Base-by-base conservation (phyloP, 805 yeast species). In the Yamadazyma endophytica region DNA sequence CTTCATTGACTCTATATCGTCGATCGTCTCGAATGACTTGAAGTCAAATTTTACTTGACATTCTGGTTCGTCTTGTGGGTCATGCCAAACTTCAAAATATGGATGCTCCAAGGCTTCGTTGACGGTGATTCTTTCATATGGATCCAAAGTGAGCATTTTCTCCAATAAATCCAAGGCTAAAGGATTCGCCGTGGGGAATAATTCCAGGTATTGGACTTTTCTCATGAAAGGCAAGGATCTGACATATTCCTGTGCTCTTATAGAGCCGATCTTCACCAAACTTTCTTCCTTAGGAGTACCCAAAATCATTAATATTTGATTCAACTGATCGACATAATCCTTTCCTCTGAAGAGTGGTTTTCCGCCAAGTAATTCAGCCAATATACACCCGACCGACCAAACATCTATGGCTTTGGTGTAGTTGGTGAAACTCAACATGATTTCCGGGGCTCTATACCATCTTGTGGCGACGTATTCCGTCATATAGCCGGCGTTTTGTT, bases 381-480 rank as follows among this genome's bases (percentile, higher is more conserved):
- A 64, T 36, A 92, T 89, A 62, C 98, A 92, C 3, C 98, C 98
- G 13, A 92, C 95, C 0, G 97, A 87, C 98, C 98, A 92, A 35
- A 92, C 74, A 57, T 92, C 98, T 37, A 92, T 90, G 15, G 98
- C 96, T 61, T 87, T 89, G 5, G 97, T 85, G 58, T 90, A 90
- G 37, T 89, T 86, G 56, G 92, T 95, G 64, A 85, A 87, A 42
- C 94, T 82, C 33, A 92, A 69, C 88, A 92, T 90, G 58, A 92
- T 88, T 53, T 92, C 98, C 0, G 98, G 98, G 3, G 98, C 98
- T 45, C 98, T 70, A 59, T 92, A 92, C 98, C 98, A 92, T 55
- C 98, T 73, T 1, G 98, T 92, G 19, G 98, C 97, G 17, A 92
- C 98, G 54, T 92, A 92, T 57, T 90, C 97, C 1, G 98, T 92